A percentile compares a stretch with the other conserved stretches of the same genome.
Conservation (phyloP, 441 rosid species). For the Flueggea neowawraea region DNA sequence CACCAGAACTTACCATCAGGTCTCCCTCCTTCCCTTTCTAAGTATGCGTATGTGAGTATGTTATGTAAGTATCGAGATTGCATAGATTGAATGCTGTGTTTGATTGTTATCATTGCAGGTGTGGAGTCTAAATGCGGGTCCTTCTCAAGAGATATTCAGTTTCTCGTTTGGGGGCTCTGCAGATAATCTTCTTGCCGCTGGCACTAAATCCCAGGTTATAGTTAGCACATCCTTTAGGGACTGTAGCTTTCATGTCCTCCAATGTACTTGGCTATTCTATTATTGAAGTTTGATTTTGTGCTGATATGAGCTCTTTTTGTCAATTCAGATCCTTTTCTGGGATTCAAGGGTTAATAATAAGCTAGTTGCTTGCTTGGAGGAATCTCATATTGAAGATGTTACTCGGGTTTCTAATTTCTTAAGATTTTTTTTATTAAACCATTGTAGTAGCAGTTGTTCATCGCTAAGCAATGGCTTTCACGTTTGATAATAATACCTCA, state of each 20-base stretch:
- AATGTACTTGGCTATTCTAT: no score
- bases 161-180: constrained; percentile 76
- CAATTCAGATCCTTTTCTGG: constrained; percentile 71
- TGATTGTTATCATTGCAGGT: constrained; percentile 1
- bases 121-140: constrained; percentile 56
- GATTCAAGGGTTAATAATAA: constrained; percentile 85
- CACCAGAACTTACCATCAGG: constrained; percentile 75
- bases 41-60: no score
- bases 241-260: no score
- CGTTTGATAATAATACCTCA: no score
- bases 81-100: background rate
- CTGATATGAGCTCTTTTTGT: background rate
- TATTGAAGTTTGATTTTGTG: no score
- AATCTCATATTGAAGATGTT: constrained; percentile 83
- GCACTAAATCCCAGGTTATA: constrained; percentile 70
- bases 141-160: constrained; percentile 67
- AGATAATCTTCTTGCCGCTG: constrained; percentile 77
- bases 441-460: no score
- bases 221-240: no score
- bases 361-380: constrained; percentile 93
- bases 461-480: no score
- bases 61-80: no score
- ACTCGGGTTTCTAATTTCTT: constrained; percentile 57
- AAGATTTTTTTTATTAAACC: background rate
- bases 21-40: background rate